Evolutionary conservation across 2,329 filamentous ascomycete genomes (phyloP).

Genomic region (Aspergillus novofumigatus): DNA sequence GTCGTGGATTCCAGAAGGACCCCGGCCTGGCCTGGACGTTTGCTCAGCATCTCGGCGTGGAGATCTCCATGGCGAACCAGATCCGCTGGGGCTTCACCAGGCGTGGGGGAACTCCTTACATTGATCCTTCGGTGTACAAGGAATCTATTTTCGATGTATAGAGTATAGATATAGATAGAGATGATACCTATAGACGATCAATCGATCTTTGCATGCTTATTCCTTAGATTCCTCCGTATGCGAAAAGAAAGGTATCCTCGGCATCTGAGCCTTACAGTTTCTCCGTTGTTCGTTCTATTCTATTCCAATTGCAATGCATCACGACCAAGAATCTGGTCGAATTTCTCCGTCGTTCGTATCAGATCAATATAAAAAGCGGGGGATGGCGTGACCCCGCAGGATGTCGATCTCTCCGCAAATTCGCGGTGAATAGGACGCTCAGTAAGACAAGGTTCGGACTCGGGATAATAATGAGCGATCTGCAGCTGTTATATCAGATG

Average conservation of each 20-base stretch:
- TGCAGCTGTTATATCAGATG: background rate
- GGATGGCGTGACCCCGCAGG: background rate
- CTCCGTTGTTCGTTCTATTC: background rate
- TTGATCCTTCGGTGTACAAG: conserved; percentile 18
- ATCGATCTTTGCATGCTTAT: background rate
- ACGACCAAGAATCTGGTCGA: background rate
- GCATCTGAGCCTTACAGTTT: background rate
- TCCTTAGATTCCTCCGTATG: background rate
- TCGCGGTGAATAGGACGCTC: background rate
- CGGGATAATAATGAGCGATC: background rate
- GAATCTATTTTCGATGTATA: conserved; percentile 17
- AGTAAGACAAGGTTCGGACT: background rate
- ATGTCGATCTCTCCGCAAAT: background rate
- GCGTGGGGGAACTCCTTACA: conserved; percentile 16
- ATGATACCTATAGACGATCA: background rate
- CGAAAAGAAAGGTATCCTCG: background rate
- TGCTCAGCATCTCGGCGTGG: conserved; percentile 67
- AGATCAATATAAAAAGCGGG: background rate
- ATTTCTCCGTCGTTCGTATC: background rate
- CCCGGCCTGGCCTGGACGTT: conserved; percentile 71
- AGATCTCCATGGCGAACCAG: conserved; percentile 70
- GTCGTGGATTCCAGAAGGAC: conserved; percentile 75
- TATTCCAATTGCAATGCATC: background rate
- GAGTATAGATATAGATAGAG: background rate
- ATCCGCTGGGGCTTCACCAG: conserved; percentile 54